Evolutionary conservation across 202 grass and related monocot genomes (phyloP).

Genomic region (Digitaria exilis): DNA sequence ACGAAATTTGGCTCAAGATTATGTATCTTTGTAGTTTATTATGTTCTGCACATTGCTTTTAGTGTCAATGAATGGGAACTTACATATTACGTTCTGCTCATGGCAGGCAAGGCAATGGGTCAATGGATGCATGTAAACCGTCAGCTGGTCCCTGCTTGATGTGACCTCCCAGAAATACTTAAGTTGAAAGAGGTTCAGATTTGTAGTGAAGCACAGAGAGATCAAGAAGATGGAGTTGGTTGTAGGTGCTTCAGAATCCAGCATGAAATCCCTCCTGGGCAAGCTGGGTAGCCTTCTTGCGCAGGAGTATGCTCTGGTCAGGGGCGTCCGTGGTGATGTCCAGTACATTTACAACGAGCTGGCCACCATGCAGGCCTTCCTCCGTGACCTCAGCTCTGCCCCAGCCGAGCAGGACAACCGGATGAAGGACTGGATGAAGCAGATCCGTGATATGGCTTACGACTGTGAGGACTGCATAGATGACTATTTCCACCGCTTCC

Average conservation of each 20-base stretch:
- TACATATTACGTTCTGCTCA: no score
- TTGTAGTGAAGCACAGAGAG: no score
- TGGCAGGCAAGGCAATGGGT: no score
- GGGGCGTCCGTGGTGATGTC: constrained; percentile 20
- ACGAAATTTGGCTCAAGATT: no score
- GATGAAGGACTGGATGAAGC: constrained; percentile 47
- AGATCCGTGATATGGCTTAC: constrained; percentile 43
- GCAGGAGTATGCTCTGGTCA: constrained; percentile 36
- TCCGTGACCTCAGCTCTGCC: not conserved
- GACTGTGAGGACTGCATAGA: constrained; percentile 45
- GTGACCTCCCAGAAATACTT: no score
- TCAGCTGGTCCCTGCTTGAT: no score
- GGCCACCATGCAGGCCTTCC: constrained; percentile 40
- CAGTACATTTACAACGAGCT: constrained; percentile 50
- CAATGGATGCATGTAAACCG: no score
- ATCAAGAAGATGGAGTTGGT: constrained; percentile 24
- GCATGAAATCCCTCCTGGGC: not conserved
- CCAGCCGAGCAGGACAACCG: not conserved
- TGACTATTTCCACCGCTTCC: no score
- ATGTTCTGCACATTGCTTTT: no score
- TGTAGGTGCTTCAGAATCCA: constrained; percentile 3
- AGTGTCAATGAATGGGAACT: no score
- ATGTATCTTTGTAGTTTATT: no score
- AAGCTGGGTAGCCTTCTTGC: constrained; percentile 32
- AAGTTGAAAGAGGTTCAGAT: no score